These are phyloP conservation scores for Aaosphaeria pasadenensis DNA, from an alignment of 2,329 filamentous ascomycete species.

Conservation along the genomic window DNA sequence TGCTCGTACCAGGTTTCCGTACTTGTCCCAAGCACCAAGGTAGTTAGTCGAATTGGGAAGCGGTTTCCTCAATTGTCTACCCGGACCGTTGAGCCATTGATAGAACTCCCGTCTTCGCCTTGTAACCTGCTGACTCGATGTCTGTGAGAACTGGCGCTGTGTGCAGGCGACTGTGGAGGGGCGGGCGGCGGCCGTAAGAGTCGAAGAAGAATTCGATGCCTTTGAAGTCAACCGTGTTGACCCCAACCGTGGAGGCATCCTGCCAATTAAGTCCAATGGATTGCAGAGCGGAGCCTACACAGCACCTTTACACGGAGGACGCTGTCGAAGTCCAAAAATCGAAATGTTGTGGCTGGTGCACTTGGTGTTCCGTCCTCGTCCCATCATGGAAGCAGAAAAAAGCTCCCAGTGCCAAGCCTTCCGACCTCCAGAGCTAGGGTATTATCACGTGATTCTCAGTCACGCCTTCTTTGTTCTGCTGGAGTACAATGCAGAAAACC, in stretches of 20 bases:
- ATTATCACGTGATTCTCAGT: no score
- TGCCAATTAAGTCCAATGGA: slow-evolving; percentile 1
- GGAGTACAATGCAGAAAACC: no score
- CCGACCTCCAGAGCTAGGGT: no score
- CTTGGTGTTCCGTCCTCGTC: no score
- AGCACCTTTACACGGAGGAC: no score
- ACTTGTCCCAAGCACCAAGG: slow-evolving; percentile 51
- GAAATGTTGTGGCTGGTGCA: no score
- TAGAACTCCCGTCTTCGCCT: slow-evolving; percentile 55
- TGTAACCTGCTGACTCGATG: slow-evolving; percentile 41
- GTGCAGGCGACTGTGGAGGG: slow-evolving; percentile 20
- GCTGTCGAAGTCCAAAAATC: no score
- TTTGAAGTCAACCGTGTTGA: neutral
- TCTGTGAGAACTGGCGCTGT: slow-evolving; percentile 28
- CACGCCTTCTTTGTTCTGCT: no score
- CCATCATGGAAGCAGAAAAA: no score
- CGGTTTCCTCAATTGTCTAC: slow-evolving; percentile 47
- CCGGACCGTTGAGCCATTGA: slow-evolving; percentile 57
- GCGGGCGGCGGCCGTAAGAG: slow-evolving; percentile 15
- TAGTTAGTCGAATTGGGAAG: slow-evolving; percentile 54
- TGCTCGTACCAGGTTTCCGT: slow-evolving; percentile 47
- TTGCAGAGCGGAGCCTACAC: neutral
- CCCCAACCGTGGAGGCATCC: slow-evolving; percentile 35
- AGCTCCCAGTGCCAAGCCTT: no score
- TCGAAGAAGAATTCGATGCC: slow-evolving; percentile 19